Conservation (phyloP, 345 rosid species). For the Kandelia obovata region DNA sequence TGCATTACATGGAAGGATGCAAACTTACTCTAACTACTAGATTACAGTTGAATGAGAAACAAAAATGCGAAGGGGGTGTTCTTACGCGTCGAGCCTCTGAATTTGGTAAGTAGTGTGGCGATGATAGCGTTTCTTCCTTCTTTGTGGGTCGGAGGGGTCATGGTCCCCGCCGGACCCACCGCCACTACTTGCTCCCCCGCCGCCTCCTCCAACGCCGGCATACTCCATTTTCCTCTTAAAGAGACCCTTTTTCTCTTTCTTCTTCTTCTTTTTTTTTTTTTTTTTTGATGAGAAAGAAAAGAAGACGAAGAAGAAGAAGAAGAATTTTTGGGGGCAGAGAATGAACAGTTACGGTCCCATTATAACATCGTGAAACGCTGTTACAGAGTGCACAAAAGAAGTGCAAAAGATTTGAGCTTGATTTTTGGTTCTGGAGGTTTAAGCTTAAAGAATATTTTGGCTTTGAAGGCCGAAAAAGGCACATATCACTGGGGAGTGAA, state of each 20-base stretch:
- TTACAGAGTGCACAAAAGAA: neutral
- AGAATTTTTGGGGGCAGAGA: neutral
- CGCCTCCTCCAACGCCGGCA: constrained; percentile 50
- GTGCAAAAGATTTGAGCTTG: constrained; percentile 6
- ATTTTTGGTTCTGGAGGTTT: neutral
- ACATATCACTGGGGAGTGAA: constrained; percentile 12
- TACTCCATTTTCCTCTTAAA: constrained; percentile 38
- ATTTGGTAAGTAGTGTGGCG: constrained; percentile 96
- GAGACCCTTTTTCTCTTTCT: neutral
- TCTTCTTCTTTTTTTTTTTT: no score
- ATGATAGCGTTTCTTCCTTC: constrained; percentile 88
- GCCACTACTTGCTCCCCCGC: constrained; percentile 32
- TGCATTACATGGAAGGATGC: neutral
- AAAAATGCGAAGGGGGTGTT: neutral
- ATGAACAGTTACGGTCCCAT: neutral
- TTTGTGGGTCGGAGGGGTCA: constrained; percentile 54
- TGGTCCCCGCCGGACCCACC: constrained; percentile 76
- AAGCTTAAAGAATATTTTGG: neutral
- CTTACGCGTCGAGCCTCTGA: constrained; percentile 90
- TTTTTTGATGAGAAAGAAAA: no score
- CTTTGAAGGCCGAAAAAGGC: constrained; percentile 1
- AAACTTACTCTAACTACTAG: neutral
- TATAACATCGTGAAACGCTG: neutral
- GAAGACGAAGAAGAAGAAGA: neutral
- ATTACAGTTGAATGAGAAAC: no score